A percentile compares a stretch with the other conserved stretches of the same genome.
phyloP scores from a whole-genome alignment of 2,329 filamentous ascomycete genomes.

The Aspergillus pseudotamarii region DNA sequence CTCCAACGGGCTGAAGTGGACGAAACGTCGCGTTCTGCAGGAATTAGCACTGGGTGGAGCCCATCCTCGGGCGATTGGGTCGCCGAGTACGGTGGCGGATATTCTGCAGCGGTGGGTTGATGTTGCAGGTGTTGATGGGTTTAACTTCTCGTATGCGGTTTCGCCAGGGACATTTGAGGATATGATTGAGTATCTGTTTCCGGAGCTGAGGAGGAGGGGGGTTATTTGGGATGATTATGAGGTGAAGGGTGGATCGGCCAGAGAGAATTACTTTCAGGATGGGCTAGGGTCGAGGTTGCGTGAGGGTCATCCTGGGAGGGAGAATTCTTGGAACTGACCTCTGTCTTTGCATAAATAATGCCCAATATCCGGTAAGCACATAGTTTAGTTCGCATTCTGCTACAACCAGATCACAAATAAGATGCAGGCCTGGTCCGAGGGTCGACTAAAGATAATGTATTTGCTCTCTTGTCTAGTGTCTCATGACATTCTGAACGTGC shows the following conservation, averaged over 20 bases:
- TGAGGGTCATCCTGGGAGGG: constrained; percentile 6
- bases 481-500: too few species aligned
- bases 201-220: constrained; percentile 28
- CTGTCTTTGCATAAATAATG: too few species aligned
- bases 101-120: constrained; percentile 30
- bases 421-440: fast-evolving
- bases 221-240: constrained; percentile 43
- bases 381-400: too few species aligned
- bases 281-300: constrained; percentile 1
- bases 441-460: too few species aligned
- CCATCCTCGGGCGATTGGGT: constrained; percentile 9
- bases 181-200: constrained; percentile 27
- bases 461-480: too few species aligned
- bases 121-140: constrained; percentile 28
- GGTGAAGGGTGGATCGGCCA: constrained; percentile 30
- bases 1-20: constrained; percentile 39
- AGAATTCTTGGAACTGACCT: constrained; percentile 4
- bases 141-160: constrained; percentile 26
- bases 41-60: constrained; percentile 22
- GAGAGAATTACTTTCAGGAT: constrained; percentile 13
- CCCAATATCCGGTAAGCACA: too few species aligned
- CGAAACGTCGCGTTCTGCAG: constrained; percentile 29
- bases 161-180: constrained; percentile 30
- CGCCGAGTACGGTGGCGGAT: constrained; percentile 28
- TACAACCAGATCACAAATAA: too few species aligned